phyloP scores from a whole-genome alignment of 2,329 filamentous ascomycete species.

The Talaromyces sp. region DNA sequence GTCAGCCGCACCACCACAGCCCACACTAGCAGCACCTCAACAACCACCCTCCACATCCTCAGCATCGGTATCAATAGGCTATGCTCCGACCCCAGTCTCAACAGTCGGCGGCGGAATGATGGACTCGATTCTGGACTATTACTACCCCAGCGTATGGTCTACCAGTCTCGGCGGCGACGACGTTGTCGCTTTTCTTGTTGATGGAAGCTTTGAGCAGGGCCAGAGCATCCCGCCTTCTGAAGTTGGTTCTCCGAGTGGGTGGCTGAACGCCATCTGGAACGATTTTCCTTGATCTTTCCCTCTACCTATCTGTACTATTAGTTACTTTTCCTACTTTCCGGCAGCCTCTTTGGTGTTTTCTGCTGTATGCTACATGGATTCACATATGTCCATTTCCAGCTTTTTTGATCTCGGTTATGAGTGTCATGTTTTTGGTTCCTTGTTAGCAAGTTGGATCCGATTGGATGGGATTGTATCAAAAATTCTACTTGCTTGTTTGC shows the following conservation, averaged over 20 bases:
- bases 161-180: constrained; percentile 39
- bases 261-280: constrained; percentile 37
- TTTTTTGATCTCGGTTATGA: neutral
- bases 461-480: constrained; percentile 1
- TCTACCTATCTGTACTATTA: constrained; percentile 12
- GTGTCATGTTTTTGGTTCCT: neutral
- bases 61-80: neutral
- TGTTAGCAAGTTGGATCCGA: neutral
- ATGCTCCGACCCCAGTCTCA: constrained; percentile 9
- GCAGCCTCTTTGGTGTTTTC: neutral
- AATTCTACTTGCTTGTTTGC: neutral
- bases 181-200: constrained; percentile 37
- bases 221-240: constrained; percentile 29
- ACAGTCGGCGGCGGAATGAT: neutral
- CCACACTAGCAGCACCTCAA: constrained; percentile 27
- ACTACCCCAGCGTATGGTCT: constrained; percentile 24
- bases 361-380: neutral
- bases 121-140: constrained; percentile 7
- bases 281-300: constrained; percentile 18
- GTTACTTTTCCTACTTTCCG: neutral
- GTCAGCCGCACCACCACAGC: constrained; percentile 22
- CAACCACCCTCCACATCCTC: neutral
- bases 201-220: constrained; percentile 32
- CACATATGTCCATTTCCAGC: neutral
- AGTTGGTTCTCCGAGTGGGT: constrained; percentile 33